These are phyloP conservation scores for Mallotus japonicus DNA, from an alignment of 441 rosid species.

Conservation along the genomic window DNA sequence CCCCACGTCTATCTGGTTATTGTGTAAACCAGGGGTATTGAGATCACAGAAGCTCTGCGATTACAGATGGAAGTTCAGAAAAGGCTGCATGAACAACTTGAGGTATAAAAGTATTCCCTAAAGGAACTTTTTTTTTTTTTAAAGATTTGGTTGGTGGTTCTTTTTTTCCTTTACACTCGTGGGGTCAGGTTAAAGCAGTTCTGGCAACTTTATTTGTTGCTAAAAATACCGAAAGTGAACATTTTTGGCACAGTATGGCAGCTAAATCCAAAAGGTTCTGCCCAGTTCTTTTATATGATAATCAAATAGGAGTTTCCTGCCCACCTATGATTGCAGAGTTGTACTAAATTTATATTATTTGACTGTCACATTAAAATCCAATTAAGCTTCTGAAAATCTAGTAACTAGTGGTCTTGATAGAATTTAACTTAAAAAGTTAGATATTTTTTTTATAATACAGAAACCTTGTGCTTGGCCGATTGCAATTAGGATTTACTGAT, in stretches of 20 bases:
- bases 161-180: neutral
- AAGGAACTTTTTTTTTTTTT: neutral
- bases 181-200: neutral
- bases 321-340: neutral
- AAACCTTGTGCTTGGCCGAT: neutral
- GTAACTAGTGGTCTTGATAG: neutral
- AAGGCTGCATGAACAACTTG: conserved; percentile 88
- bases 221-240: neutral
- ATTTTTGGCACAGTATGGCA: neutral
- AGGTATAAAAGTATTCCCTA: conserved; percentile 42
- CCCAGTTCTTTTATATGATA: neutral
- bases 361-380: neutral
- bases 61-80: conserved; percentile 98
- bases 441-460: neutral
- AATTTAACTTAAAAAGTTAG: neutral
- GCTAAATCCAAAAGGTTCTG: neutral
- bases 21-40: conserved; percentile 56
- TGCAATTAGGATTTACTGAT: neutral
- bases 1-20: neutral
- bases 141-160: neutral
- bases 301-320: neutral
- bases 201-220: neutral
- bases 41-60: conserved; percentile 84
- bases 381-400: neutral
- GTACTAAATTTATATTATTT: neutral